These are phyloP conservation scores for Pleurotus giganteus DNA, from an alignment of 768 basidiomycete genomes.

Conservation along the genomic window DNA sequence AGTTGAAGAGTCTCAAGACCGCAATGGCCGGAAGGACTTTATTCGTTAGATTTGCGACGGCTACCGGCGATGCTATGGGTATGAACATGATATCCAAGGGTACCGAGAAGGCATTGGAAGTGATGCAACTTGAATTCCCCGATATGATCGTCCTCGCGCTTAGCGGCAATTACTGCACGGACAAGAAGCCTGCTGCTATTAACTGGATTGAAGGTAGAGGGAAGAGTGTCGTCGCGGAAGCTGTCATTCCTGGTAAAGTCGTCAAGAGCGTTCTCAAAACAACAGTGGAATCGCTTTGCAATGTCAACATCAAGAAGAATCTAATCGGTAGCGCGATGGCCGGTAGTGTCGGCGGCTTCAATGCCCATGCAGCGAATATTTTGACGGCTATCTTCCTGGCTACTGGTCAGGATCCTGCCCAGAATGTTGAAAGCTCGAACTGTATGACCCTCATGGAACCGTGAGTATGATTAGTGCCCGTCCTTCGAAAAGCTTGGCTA, in stretches of 20 bases:
- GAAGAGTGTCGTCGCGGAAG: conserved; percentile 98
- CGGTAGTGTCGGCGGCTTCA: conserved; percentile 95
- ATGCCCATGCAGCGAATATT: conserved; percentile 98
- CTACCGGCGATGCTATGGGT: conserved; percentile 98
- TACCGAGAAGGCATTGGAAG: conserved; percentile 90
- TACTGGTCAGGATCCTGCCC: conserved; percentile 97
- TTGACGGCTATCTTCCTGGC: conserved; percentile 94
- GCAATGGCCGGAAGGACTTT: conserved; percentile 91
- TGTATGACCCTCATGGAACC: conserved; percentile 99
- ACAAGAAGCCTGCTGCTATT: conserved; percentile 99
- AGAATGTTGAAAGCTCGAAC: conserved; percentile 97
- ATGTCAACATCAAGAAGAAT: conserved; percentile 96
- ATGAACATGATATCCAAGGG: conserved; percentile 99
- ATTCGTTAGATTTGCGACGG: conserved; percentile 90
- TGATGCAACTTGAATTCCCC: conserved; percentile 76
- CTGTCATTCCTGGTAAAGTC: conserved; percentile 83
- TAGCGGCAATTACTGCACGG: conserved; percentile 98
- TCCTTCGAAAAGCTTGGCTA: background rate
- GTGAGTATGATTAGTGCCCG: conserved; percentile 51
- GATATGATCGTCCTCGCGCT: conserved; percentile 89
- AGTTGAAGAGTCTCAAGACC: conserved; percentile 80
- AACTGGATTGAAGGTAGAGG: conserved; percentile 99
- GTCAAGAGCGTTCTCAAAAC: conserved; percentile 95
- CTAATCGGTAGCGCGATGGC: conserved; percentile 97
- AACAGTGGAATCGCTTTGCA: conserved; percentile 84